A percentile compares a stretch with the other conserved stretches of the same genome.
Conservation (phyloP, 2,329 filamentous ascomycete species). For the Claviceps quebecensis region DNA sequence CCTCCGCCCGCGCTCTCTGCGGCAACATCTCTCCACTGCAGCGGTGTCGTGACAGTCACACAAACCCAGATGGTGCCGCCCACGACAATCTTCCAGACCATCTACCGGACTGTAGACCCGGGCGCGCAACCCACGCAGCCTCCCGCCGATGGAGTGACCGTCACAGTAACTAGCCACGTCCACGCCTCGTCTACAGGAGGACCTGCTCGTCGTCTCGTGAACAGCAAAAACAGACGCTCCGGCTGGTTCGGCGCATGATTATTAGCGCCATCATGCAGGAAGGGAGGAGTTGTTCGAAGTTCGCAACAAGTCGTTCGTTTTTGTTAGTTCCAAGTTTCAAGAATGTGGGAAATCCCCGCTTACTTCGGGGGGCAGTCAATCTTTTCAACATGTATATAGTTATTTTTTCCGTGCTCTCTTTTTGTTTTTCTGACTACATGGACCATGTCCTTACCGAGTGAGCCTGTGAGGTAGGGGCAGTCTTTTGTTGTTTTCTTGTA, state of each 20-base stretch:
- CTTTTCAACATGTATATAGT: too few relatives aligned
- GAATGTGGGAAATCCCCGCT: too few relatives aligned
- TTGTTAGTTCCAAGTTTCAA: background rate
- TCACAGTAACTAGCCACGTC: constrained; percentile 5
- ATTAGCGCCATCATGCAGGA: background rate
- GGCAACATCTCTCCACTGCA: constrained; percentile 3
- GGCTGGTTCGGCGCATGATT: background rate
- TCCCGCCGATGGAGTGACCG: background rate
- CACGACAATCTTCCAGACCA: constrained; percentile 24
- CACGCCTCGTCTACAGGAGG: background rate
- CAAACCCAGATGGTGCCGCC: constrained; percentile 22
- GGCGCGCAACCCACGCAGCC: background rate
- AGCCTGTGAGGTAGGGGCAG: too few relatives aligned
- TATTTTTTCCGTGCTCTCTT: too few relatives aligned
- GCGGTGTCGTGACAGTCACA: constrained; percentile 18
- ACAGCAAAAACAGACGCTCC: background rate
- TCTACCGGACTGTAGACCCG: constrained; percentile 21
- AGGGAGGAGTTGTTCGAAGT: background rate
- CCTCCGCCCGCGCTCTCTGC: constrained; percentile 6
- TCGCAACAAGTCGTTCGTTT: background rate
- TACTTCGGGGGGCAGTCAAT: too few relatives aligned
- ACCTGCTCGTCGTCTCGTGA: background rate
- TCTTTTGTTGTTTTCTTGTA: too few relatives aligned
- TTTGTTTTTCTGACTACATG: too few relatives aligned
- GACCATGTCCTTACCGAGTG: too few relatives aligned